phyloP scores from a whole-genome alignment of 2,329 filamentous ascomycete genomes.

The Onygenales sp. region DNA sequence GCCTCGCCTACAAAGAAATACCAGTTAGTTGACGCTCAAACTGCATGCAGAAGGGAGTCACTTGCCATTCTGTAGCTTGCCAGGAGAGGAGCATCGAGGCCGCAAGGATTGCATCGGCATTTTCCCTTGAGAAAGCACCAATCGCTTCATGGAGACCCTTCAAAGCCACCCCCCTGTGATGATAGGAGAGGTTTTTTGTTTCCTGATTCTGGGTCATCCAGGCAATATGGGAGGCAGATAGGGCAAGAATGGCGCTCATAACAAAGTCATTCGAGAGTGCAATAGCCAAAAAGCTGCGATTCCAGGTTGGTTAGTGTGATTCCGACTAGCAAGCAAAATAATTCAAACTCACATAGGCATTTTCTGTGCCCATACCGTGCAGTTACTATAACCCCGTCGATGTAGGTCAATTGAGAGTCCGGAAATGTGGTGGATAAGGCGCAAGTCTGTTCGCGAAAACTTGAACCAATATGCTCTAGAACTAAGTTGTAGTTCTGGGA shows the following conservation, averaged over 20 bases:
- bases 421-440: constrained; percentile 83
- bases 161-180: constrained; percentile 76
- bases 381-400: constrained; percentile 65
- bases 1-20: constrained; percentile 54
- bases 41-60: constrained; percentile 17
- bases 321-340: constrained; percentile 10
- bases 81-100: constrained; percentile 87
- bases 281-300: constrained; percentile 64
- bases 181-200: constrained; percentile 79
- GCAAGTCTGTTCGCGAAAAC: constrained; percentile 68
- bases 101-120: constrained; percentile 83
- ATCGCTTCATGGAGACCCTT: constrained; percentile 85
- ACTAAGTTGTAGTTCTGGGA: constrained; percentile 69
- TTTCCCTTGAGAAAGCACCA: constrained; percentile 70
- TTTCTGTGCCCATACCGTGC: constrained; percentile 86
- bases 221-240: constrained; percentile 90
- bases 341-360: constrained; percentile 68
- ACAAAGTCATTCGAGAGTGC: constrained; percentile 77
- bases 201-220: constrained; percentile 79
- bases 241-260: constrained; percentile 84
- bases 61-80: constrained; percentile 94
- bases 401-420: constrained; percentile 76
- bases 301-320: not conserved
- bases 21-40: constrained; percentile 24
- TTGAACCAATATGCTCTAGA: constrained; percentile 63